Evolutionary conservation across 345 rosid species (phyloP).

Genomic region (Citrus reticulata): DNA sequence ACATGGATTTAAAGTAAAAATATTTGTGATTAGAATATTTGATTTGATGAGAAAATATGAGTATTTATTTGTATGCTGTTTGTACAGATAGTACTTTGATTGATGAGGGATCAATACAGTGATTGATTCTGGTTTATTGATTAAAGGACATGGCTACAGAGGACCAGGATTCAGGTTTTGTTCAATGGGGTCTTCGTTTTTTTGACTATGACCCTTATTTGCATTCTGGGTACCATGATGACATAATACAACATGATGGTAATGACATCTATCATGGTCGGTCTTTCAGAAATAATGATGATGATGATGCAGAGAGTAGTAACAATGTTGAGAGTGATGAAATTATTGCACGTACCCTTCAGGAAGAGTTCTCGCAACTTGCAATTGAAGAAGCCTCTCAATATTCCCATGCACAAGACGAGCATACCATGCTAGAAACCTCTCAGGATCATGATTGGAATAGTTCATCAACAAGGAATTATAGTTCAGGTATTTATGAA

Average conservation of each 20-base stretch:
- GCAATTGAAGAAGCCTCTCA: conserved; percentile 49
- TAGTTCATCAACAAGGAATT: conserved; percentile 29
- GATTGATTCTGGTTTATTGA: conserved; percentile 12
- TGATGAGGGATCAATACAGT: background rate
- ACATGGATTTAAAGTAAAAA: background rate
- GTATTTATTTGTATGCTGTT: background rate
- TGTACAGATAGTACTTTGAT: background rate
- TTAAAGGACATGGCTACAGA: conserved; percentile 28
- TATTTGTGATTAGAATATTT: background rate
- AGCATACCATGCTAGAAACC: conserved; percentile 28
- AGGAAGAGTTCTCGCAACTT: conserved; percentile 82
- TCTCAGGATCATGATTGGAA: conserved; percentile 46
- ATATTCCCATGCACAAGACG: conserved; percentile 31
- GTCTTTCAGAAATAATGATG: conserved; percentile 31
- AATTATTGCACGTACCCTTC: conserved; percentile 76
- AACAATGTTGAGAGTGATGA: conserved; percentile 75
- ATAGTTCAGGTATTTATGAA: conserved; percentile 47
- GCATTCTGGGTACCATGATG: conserved; percentile 52
- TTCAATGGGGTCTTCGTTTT: conserved; percentile 56
- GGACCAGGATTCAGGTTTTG: conserved; percentile 47
- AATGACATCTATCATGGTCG: conserved; percentile 29
- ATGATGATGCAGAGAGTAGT: conserved; percentile 45
- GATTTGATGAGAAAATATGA: background rate
- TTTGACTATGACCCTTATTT: conserved; percentile 49
- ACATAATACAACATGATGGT: conserved; percentile 35